These are phyloP conservation scores for Alopecurus myosuroides DNA, from an alignment of 176 grass and related monocot species.

Conservation along the genomic window DNA sequence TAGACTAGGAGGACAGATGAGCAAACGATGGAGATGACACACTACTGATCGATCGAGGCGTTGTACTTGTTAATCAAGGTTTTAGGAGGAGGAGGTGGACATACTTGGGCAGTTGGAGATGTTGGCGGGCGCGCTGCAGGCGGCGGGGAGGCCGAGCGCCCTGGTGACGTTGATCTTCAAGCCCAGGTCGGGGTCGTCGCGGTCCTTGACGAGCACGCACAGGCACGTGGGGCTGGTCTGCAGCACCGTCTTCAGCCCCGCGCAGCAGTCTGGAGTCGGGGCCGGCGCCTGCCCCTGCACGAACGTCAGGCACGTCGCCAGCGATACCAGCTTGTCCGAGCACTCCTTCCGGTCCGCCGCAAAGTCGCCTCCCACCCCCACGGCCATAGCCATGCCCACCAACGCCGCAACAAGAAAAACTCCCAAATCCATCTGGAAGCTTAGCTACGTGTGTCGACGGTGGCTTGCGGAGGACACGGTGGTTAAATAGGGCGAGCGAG, in stretches of 20 bases:
- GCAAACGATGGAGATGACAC: too few species aligned
- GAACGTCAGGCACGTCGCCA: slow-evolving; percentile 74
- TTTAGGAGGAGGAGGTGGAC: not conserved
- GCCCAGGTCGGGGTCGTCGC: slow-evolving; percentile 54
- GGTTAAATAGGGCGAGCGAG: too few species aligned
- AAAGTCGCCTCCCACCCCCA: slow-evolving; percentile 22
- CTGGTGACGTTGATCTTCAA: slow-evolving; percentile 71
- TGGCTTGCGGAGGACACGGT: not conserved
- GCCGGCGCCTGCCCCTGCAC: slow-evolving; percentile 39
- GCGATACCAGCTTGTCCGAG: slow-evolving; percentile 36
- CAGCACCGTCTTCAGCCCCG: slow-evolving; percentile 70
- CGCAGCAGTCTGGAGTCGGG: slow-evolving; percentile 86
- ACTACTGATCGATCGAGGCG: too few species aligned
- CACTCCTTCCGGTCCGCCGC: slow-evolving; percentile 63
- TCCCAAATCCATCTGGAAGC: not conserved
- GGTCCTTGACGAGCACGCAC: slow-evolving; percentile 77
- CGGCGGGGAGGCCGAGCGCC: slow-evolving; percentile 53
- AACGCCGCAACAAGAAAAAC: not conserved
- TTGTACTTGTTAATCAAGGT: not conserved
- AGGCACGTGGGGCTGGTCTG: slow-evolving; percentile 62
- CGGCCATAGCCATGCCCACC: not conserved
- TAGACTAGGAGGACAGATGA: too few species aligned
- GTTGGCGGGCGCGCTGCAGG: slow-evolving; percentile 49
- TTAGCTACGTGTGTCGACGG: not conserved
- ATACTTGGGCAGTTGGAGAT: slow-evolving; percentile 79